These are phyloP conservation scores for Stemphylium vesicarium DNA, from an alignment of 2,329 filamentous ascomycete species.

Conservation along the genomic window DNA sequence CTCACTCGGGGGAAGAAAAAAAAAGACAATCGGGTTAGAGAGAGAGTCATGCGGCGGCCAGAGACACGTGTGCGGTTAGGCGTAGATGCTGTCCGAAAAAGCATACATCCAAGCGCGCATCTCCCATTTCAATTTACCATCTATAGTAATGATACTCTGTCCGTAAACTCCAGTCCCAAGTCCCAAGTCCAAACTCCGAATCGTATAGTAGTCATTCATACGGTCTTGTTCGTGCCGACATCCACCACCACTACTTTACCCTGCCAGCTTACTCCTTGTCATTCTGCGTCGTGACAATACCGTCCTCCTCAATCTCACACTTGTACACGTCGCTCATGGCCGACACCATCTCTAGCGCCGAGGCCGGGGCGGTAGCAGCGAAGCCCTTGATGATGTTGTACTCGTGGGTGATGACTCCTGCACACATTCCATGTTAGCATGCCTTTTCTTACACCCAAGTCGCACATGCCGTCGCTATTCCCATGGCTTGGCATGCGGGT, in stretches of 20 bases:
- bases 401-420: slow-evolving; percentile 69
- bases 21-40: no score
- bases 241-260: neutral
- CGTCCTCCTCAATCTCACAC: slow-evolving; percentile 77
- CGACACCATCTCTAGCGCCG: slow-evolving; percentile 71
- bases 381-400: slow-evolving; percentile 75
- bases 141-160: no score
- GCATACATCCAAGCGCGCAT: no score
- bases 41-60: no score
- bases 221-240: neutral
- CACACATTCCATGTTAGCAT: slow-evolving; percentile 46
- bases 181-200: neutral
- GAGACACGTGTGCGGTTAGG: no score
- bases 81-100: no score
- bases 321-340: slow-evolving; percentile 66
- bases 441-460: neutral
- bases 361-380: slow-evolving; percentile 73
- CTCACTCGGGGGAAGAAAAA: no score
- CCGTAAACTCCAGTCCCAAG: neutral
- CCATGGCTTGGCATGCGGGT: no score
- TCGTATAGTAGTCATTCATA: neutral
- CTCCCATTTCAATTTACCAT: no score
- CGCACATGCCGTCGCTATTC: neutral
- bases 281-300: slow-evolving; percentile 61
- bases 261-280: slow-evolving; percentile 12